Percentiles rank a stretch among this genome's conserved stretches.
Evolutionary conservation across 495 filamentous ascomycete genomes (phyloP).

Genomic region (Elasticomyces elasticus): DNA sequence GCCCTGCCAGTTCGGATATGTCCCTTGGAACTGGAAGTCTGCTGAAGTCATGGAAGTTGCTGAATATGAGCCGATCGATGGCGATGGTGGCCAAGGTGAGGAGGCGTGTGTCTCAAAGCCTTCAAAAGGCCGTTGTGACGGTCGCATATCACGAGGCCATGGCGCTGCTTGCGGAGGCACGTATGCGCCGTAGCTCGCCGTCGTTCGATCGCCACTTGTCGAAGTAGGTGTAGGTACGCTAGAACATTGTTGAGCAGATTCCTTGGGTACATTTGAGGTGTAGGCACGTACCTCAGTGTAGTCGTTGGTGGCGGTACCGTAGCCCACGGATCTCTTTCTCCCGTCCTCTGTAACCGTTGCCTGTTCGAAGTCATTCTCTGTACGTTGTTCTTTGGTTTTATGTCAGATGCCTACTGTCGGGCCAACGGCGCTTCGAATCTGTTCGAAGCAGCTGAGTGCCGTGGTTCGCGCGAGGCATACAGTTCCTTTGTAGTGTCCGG

Average conservation of each 20-base stretch:
- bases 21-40: background rate
- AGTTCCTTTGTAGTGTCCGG: background rate
- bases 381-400: background rate
- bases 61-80: conserved; percentile 1
- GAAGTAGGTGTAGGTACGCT: background rate
- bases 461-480: background rate
- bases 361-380: conserved; percentile 6
- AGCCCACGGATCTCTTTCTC: conserved; percentile 11
- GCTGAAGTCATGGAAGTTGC: background rate
- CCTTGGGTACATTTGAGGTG: no score
- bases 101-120: background rate
- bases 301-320: background rate
- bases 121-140: background rate
- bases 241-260: background rate
- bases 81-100: background rate
- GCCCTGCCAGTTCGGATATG: conserved; percentile 1
- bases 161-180: background rate
- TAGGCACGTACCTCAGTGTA: conserved; percentile 8
- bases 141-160: background rate
- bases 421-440: conserved; percentile 15
- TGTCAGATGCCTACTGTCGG: conserved; percentile 11
- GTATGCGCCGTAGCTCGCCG: background rate
- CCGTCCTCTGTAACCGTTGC: conserved; percentile 6
- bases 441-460: background rate
- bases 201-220: background rate